Evolutionary conservation across 164 flowering plant species (phyloP), one percentile per base, ranked within the genome.

Genomic region (Annona squamosa): DNA sequence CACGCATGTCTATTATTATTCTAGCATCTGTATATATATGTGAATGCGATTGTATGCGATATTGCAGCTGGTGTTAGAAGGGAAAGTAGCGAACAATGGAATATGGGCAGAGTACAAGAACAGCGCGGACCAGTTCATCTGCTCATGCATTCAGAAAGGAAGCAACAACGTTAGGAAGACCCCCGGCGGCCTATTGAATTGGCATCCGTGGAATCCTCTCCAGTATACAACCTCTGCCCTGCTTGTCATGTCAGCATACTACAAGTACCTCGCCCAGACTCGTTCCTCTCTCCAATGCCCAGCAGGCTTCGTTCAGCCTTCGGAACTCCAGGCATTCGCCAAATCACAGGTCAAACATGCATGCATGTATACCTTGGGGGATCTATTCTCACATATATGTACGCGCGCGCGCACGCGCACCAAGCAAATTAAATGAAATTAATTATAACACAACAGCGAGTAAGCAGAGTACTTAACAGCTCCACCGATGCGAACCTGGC

Each of bases 91-190:
- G 10, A 48, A 66, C 18, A 4, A 10, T 56, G 84, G 76, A 26
- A 42, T 7, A 0, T 76, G 80, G 85, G 75, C 37, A 0, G 71
- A 82, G 6, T 84, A 79, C 71, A 80, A 84, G 80, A 71, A 26
- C 63, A 61, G 81, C 1, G 90, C 74, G 0, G 94, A 88, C 79
- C 75, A 78, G 44, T 88, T 82, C 78, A 81, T 90, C 0, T 90
- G 94, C 82, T 44, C 68, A 0, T 76, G 79, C 70, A 47, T 85
- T 48, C 85, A 80, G 69, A 83, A 86, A 68, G 89, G 90, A 1
- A 75, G 26, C 74, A 73, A 43, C 73, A 88, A 87, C 37, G 74
- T 86, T 12, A 71, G 65, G 75, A 84, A 41, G 63, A 73, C 87
- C 0, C 75, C 78, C 0, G 90, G 87, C 0, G 91, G 89, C 3